These are phyloP conservation scores for Datura wrightii DNA, from an alignment of 257 asterid species.

Conservation along the genomic window DNA sequence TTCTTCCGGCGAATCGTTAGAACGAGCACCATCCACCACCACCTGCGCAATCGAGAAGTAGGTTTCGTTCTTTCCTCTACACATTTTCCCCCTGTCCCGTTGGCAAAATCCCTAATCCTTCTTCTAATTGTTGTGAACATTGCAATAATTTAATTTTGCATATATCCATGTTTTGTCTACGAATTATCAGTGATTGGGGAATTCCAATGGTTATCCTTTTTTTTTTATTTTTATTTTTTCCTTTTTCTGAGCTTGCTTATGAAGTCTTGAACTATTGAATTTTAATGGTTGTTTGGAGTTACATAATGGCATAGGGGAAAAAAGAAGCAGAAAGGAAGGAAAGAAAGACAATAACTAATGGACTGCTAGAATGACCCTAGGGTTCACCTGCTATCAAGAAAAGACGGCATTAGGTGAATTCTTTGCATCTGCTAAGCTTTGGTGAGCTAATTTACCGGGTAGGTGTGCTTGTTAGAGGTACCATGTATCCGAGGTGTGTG, in stretches of 20 bases:
- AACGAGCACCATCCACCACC: neutral
- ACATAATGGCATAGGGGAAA: neutral
- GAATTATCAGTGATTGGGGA: neutral
- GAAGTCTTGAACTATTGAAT: neutral
- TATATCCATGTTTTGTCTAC: neutral
- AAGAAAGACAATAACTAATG: neutral
- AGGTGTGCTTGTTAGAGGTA: slow-evolving; percentile 7
- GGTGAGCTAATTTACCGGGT: slow-evolving; percentile 8
- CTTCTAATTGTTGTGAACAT: neutral
- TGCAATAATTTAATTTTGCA: neutral
- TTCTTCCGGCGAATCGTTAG: neutral
- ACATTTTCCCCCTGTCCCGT: neutral
- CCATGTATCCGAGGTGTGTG: neutral
- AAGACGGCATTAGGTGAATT: neutral
- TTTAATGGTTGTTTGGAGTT: neutral
- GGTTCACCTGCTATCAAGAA: neutral
- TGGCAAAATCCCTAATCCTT: neutral
- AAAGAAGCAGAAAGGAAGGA: neutral
- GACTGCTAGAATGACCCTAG: neutral
- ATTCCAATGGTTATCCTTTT: neutral
- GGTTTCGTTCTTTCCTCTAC: neutral
- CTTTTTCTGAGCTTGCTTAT: neutral
- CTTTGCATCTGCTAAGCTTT: slow-evolving; percentile 5
- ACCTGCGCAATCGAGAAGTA: neutral
- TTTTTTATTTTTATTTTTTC: too few species aligned